phyloP scores from a whole-genome alignment of 1,139 yeast species.

The Pneumocystis oryctolagi region DNA sequence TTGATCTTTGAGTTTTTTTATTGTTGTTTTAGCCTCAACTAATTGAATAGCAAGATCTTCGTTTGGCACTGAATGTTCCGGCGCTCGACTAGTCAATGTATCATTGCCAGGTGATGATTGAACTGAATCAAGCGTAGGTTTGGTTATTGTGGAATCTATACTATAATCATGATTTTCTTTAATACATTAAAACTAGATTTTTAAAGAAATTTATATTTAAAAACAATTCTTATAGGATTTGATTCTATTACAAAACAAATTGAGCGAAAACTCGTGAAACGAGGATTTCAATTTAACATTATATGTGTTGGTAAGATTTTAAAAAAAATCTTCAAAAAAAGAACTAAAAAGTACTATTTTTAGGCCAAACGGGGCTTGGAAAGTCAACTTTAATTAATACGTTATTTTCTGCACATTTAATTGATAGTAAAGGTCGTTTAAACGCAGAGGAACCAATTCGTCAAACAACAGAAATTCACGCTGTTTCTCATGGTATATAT shows the following conservation, averaged over 20 bases:
- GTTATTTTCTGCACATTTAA: constrained; percentile 67
- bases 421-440: constrained; percentile 58
- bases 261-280: constrained; percentile 75
- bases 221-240: constrained; percentile 62
- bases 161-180: too few species aligned
- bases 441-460: constrained; percentile 55
- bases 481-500: constrained; percentile 39
- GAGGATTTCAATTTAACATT: constrained; percentile 86
- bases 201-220: constrained; percentile 14
- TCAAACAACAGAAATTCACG: constrained; percentile 77
- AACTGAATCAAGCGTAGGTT: neutral
- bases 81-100: neutral
- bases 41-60: neutral
- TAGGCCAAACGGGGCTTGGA: constrained; percentile 77
- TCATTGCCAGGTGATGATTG: neutral
- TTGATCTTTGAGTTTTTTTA: neutral
- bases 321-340: neutral
- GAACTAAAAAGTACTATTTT: neutral
- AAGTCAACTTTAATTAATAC: constrained; percentile 86
- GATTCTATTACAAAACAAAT: constrained; percentile 93
- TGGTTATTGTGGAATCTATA: neutral
- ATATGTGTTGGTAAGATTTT: constrained; percentile 60
- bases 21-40: neutral
- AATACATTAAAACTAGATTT: too few species aligned
- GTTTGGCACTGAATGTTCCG: neutral